phyloP scores from a whole-genome alignment of 192 early-diverging fungal species.

The Chytriomyces sp. region DNA sequence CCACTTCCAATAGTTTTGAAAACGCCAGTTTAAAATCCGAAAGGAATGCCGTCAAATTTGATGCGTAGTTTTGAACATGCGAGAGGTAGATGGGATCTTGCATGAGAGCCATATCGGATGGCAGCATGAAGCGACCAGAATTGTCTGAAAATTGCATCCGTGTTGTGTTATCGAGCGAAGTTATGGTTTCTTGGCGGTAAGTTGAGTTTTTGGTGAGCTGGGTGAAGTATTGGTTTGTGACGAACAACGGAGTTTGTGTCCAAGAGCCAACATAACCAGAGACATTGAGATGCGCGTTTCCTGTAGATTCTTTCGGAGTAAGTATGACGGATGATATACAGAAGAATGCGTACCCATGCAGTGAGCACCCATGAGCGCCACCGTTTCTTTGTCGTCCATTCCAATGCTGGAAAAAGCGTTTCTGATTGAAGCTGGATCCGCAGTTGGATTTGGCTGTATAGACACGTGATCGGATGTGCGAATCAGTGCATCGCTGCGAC shows the following conservation, averaged over 20 bases:
- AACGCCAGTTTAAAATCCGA: constrained; percentile 18
- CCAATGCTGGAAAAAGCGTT: constrained; percentile 38
- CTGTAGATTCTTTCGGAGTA: background rate
- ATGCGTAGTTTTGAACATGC: constrained; percentile 30
- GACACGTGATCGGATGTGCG: background rate
- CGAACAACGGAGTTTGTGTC: constrained; percentile 44
- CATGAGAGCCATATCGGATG: constrained; percentile 17
- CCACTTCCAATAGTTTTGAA: constrained; percentile 13
- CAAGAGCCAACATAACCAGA: constrained; percentile 64
- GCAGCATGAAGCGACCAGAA: background rate
- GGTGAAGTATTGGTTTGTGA: constrained; percentile 56
- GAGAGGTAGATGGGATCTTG: constrained; percentile 20
- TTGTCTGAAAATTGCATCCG: background rate
- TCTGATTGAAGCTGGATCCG: background rate
- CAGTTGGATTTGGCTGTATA: background rate
- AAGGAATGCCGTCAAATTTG: constrained; percentile 26
- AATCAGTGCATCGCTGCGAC: background rate
- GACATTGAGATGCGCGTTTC: constrained; percentile 62
- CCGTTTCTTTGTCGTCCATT: constrained; percentile 72
- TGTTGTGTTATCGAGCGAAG: background rate
- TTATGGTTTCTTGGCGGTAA: constrained; percentile 10
- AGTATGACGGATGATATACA: too few species aligned
- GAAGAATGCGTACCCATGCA: constrained; percentile 45
- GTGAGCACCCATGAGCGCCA: constrained; percentile 75
- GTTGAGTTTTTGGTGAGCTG: background rate